A percentile compares a stretch with the other conserved stretches of the same genome.
Evolutionary conservation across 352 stramenopile species (phyloP).

Genomic region (Globisporangium orthogonon): DNA sequence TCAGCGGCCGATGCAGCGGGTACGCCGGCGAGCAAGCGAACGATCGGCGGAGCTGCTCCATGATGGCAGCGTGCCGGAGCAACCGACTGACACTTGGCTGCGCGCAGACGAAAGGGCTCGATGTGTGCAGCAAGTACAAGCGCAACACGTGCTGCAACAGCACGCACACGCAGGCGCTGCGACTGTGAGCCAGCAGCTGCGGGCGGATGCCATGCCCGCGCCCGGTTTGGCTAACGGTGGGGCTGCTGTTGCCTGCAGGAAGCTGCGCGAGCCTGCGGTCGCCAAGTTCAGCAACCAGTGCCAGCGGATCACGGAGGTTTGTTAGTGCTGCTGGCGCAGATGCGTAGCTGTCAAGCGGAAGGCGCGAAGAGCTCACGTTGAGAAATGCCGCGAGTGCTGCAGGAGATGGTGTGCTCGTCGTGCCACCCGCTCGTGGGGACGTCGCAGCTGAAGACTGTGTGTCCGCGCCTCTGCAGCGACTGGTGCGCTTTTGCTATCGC

Average conservation of each 20-base stretch:
- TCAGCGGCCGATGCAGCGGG: conserved; percentile 57
- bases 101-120: conserved; percentile 44
- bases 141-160: conserved; percentile 80
- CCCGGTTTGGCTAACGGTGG: neutral
- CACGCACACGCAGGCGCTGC: conserved; percentile 54
- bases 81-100: neutral
- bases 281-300: conserved; percentile 68
- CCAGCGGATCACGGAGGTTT: conserved; percentile 53
- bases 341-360: neutral
- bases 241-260: conserved; percentile 24
- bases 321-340: neutral
- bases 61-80: no score
- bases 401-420: conserved; percentile 78
- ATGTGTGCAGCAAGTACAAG: conserved; percentile 77
- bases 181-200: conserved; percentile 25
- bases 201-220: neutral
- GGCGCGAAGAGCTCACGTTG: neutral
- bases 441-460: conserved; percentile 66
- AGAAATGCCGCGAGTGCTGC: neutral
- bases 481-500: conserved; percentile 28
- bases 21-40: conserved; percentile 12
- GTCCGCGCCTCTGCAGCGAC: conserved; percentile 63
- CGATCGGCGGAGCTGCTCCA: no score
- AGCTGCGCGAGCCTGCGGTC: conserved; percentile 72
- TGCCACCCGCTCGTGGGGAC: conserved; percentile 80